Conservation (phyloP, 345 rosid species). For the Brassica juncea region DNA sequence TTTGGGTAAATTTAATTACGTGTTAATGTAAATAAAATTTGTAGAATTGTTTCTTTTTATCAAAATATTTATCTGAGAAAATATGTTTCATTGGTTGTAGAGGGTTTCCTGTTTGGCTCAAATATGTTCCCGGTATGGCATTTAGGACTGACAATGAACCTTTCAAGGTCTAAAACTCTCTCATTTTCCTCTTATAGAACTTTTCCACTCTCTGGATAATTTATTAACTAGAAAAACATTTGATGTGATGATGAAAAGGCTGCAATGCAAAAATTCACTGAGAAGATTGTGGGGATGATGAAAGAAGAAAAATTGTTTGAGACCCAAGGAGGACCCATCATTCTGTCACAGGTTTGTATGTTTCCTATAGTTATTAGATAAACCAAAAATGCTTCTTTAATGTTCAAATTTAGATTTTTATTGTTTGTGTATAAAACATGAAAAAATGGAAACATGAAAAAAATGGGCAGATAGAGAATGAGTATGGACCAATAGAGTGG, state of each 20-base stretch:
- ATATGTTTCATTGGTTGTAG: conserved; percentile 23
- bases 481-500: conserved; percentile 60
- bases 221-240: conserved; percentile 28
- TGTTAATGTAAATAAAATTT: not conserved
- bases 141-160: conserved; percentile 88
- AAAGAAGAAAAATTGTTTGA: conserved; percentile 63
- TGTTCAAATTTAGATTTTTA: not conserved
- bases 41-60: not conserved
- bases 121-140: conserved; percentile 74
- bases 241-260: conserved; percentile 51
- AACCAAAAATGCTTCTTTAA: conserved; percentile 2
- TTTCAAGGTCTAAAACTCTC: conserved; percentile 58
- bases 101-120: conserved; percentile 64
- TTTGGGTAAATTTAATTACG: conserved; percentile 57
- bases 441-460: conserved; percentile 5
- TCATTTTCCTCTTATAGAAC: not conserved
- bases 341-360: conserved; percentile 70
- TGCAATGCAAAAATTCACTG: conserved; percentile 75
- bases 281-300: conserved; percentile 80
- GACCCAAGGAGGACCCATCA: conserved; percentile 89
- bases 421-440: not conserved
- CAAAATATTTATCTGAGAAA: not conserved
- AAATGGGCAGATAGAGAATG: conserved; percentile 63
- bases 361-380: not conserved
- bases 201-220: not conserved